Base-by-base conservation (phyloP, 768 basidiomycete species). In the Kwoniella dendrophila region DNA sequence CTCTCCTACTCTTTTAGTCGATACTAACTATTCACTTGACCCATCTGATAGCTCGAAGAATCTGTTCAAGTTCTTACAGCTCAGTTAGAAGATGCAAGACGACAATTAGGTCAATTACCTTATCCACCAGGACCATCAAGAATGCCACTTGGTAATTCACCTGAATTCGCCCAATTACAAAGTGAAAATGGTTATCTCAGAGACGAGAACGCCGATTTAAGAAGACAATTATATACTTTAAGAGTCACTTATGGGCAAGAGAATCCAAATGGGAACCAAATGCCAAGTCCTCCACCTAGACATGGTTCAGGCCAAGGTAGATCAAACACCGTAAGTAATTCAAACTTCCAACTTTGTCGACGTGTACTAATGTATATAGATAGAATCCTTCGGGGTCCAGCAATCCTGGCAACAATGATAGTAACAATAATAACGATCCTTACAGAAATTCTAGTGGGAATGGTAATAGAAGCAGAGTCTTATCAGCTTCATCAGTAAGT, bases 201-300 rank as follows among this genome's bases (percentile, higher is more conserved):
- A 34, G 72, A 78, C 26, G 76, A 78, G 51, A 74, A 74, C 32
- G 62, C 69, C 24, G 71, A 70, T 49, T 60, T 75, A 5, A 51
- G 73, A 18, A 26, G 71, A 29, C 69, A 72, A 51, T 36, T 75
- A 11, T 70, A 71, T 49, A 43, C 60, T 5, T 38, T 56, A 11
- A 30, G 60, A 40, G 43, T 34, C 45, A 48, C 30, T 27, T 58
- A 58, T 43, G 48, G 43, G 43, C 45, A 47, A 29, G 45, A 38
- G 26, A 48, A 58, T 26, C 47, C 56, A 11, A 51, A 40, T 12
- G 60, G 43, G 20, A 40, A 7, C 24, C 60, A 62, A 38, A 43
- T 56, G 40, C 60, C 50, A 8, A 62, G 60, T 34, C 60, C 60
- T 22, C 60, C 60, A 7, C 60, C 52, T 16, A 62, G 60, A 43